Evolutionary conservation across 2,329 filamentous ascomycete species (phyloP).

Genomic region (Xylaria sp.): DNA sequence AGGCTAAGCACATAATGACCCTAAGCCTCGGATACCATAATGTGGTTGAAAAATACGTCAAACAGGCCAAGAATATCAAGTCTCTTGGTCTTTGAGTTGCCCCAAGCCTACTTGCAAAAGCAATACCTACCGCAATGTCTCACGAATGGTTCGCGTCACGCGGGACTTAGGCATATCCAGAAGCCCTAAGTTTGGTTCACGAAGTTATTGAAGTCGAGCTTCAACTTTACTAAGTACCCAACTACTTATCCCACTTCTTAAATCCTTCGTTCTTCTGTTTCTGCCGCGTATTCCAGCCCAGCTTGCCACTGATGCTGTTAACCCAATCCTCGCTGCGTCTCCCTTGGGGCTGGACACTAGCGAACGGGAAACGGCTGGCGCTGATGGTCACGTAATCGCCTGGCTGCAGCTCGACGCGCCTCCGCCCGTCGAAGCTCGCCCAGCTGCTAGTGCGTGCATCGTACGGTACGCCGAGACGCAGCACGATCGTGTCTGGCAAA

Average conservation of each 20-base stretch:
- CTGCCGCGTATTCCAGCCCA: slow-evolving; percentile 84
- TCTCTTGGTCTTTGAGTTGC: neutral
- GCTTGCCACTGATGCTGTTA: slow-evolving; percentile 80
- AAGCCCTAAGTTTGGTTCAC: neutral
- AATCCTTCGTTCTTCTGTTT: slow-evolving; percentile 74
- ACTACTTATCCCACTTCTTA: slow-evolving; percentile 58
- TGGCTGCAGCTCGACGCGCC: slow-evolving; percentile 80
- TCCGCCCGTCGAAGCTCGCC: slow-evolving; percentile 97
- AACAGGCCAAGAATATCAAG: neutral
- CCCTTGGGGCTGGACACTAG: slow-evolving; percentile 77
- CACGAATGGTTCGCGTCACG: neutral
- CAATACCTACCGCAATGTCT: neutral
- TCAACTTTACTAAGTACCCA: no score
- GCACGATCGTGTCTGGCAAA: slow-evolving; percentile 92
- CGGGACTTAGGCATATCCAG: neutral
- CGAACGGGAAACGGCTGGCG: slow-evolving; percentile 83
- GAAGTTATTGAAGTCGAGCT: neutral
- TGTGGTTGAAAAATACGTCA: neutral
- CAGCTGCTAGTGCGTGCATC: slow-evolving; percentile 88
- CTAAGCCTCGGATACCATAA: neutral
- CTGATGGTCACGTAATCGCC: slow-evolving; percentile 89
- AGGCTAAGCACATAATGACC: neutral
- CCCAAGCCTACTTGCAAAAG: neutral
- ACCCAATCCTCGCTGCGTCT: slow-evolving; percentile 82
- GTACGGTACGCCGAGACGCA: slow-evolving; percentile 94